phyloP scores from a whole-genome alignment of 805 yeast species.

The Pichia membranifaciens region DNA sequence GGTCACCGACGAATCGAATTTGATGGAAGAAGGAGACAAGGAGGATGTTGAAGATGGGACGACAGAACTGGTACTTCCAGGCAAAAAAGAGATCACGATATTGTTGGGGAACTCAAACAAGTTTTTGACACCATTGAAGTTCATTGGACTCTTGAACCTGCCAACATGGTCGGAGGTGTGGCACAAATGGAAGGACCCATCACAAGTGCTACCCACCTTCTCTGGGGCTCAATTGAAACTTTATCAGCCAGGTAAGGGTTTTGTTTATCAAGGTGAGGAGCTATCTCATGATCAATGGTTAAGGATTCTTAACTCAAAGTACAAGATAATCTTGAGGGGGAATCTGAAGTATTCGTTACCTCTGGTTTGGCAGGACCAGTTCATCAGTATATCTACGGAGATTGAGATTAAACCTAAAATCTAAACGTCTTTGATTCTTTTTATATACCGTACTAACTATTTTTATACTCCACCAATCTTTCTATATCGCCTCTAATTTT shows the following conservation, averaged over 20 bases:
- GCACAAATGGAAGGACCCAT: constrained; percentile 20
- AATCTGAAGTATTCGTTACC: constrained; percentile 30
- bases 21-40: neutral
- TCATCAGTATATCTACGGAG: constrained; percentile 28
- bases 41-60: neutral
- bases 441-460: constrained; percentile 11
- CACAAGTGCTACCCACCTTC: constrained; percentile 6
- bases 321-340: constrained; percentile 29
- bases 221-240: constrained; percentile 31
- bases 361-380: constrained; percentile 20
- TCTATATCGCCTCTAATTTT: constrained; percentile 41
- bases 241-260: constrained; percentile 25
- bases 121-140: constrained; percentile 29
- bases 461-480: constrained; percentile 31
- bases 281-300: constrained; percentile 28
- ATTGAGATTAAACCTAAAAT: constrained; percentile 17
- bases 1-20: constrained; percentile 20
- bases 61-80: neutral
- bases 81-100: constrained; percentile 23
- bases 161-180: constrained; percentile 19
- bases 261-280: constrained; percentile 21
- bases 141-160: constrained; percentile 23
- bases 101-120: constrained; percentile 28
- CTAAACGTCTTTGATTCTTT: neutral
- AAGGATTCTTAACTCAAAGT: constrained; percentile 23